phyloP scores from a whole-genome alignment of 352 stramenopile genomes.

The Halophytophthora polymorphica region DNA sequence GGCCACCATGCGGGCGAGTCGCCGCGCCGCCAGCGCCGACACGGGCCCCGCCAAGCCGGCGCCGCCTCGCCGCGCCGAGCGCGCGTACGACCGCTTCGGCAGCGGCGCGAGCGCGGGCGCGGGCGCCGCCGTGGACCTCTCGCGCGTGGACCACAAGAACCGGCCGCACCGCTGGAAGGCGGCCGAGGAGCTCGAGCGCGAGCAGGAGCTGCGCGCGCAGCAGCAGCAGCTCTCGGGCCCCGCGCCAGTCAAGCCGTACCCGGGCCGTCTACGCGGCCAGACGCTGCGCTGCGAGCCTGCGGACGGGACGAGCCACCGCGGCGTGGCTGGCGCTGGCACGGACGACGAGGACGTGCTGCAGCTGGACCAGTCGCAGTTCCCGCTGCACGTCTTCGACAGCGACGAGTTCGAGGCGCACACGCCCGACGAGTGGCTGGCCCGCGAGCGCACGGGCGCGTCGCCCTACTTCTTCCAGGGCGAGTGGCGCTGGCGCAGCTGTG shows the following conservation, averaged over 20 bases:
- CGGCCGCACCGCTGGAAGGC: conserved; percentile 85
- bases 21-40: conserved; percentile 9
- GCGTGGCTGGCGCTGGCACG: background rate
- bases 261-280: conserved; percentile 51
- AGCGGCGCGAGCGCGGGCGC: background rate
- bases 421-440: conserved; percentile 74
- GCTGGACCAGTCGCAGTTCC: conserved; percentile 90
- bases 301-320: background rate
- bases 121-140: conserved; percentile 34
- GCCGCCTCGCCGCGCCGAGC: conserved; percentile 3
- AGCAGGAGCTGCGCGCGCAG: conserved; percentile 58
- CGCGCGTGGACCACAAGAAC: conserved; percentile 85
- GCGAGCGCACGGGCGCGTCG: conserved; percentile 40
- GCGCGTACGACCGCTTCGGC: conserved; percentile 2
- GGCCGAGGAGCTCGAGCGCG: conserved; percentile 50
- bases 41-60: background rate
- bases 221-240: conserved; percentile 52
- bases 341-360: conserved; percentile 74
- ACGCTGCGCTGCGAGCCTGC: background rate
- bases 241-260: conserved; percentile 56
- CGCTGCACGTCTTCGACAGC: conserved; percentile 89
- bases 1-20: conserved; percentile 25
- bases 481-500: conserved; percentile 80
- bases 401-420: conserved; percentile 76
- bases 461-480: conserved; percentile 85